Evolutionary conservation across 2,329 filamentous ascomycete species (phyloP), one percentile per base, ranked within the genome.

Genomic region (Cladosporium austrohemisphaericum): DNA sequence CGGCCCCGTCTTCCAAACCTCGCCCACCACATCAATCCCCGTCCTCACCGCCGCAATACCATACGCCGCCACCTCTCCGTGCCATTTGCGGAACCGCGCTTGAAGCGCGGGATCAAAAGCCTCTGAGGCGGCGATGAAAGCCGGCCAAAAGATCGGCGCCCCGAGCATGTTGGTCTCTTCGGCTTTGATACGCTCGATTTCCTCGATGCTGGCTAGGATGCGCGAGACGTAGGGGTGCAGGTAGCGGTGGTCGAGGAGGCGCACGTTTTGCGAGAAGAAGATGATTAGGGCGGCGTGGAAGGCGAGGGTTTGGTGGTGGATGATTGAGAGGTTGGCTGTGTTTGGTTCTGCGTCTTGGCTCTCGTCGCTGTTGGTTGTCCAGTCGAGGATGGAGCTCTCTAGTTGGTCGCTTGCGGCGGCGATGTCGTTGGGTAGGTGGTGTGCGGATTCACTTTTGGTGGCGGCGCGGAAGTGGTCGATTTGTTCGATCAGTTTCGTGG

Each of bases 111-210:
- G 19, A 8, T 45, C 41, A n/a, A 25, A 45, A 13, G 41, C 20
- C 16, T 33, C 31, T 2, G 41, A 23, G 13, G 41, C 41, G 6
- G 41, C 41, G n/a, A 45, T 25, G 10, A 45, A 45, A 25, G 41
- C 41, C 2, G 41, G 41, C 41, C 41, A 45, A 22, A 45, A 45
- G 19, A 45, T 31, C 8, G 41, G 41, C 5, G 41, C 41, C 11
- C 29, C 41, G 3, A 45, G 29, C 41, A 45, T 45, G 29, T 45
- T 45, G 2, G 41, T 45, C 35, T 38, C 35, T n/a, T 36, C 16
- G 4, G 41, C 41, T 26, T 45, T 45, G 41, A 45, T 45, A 19
- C 35, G 28, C 31, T 45, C 41, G 19, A 45, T 45, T 6, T n/a
- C 31, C n/a, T 45, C 41, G 14, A 45, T 45, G 41, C 41, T 45